These are phyloP conservation scores for Rubia peregrina DNA, from an alignment of 305 asterid species.

Conservation along the genomic window DNA sequence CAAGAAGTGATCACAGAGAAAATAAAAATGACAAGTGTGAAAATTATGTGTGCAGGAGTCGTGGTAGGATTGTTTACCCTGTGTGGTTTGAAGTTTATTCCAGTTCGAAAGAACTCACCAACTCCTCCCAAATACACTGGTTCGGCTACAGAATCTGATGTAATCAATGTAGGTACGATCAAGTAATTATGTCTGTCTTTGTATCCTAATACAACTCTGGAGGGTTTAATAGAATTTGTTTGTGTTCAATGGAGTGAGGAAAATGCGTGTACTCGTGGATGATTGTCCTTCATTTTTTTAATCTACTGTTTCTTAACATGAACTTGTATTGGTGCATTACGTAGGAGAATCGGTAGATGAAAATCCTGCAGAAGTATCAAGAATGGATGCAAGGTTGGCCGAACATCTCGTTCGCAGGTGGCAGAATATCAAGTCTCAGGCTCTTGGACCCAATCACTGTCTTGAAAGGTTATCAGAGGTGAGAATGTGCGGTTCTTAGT, in stretches of 20 bases:
- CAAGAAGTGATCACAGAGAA: constrained; percentile 53
- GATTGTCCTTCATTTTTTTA: background rate
- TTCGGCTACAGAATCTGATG: constrained; percentile 51
- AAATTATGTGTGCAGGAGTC: constrained; percentile 83
- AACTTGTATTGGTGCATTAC: constrained; percentile 16
- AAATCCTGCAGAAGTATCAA: constrained; percentile 47
- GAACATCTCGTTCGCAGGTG: constrained; percentile 81
- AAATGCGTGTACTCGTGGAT: background rate
- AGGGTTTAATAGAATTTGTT: background rate
- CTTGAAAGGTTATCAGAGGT: constrained; percentile 70
- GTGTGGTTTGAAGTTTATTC: constrained; percentile 54
- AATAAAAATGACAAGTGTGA: constrained; percentile 59
- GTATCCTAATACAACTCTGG: background rate
- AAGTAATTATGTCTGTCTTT: constrained; percentile 10
- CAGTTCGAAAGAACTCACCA: constrained; percentile 38
- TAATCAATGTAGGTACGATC: constrained; percentile 71
- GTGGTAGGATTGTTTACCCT: constrained; percentile 73
- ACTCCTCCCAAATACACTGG: constrained; percentile 31
- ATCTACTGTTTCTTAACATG: constrained; percentile 15
- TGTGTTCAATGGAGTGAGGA: background rate
- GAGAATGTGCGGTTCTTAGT: background rate
- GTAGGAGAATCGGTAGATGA: constrained; percentile 51
- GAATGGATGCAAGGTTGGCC: constrained; percentile 88
- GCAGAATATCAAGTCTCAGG: constrained; percentile 80
- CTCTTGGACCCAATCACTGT: constrained; percentile 87